Evolutionary conservation across 495 filamentous ascomycete species (phyloP).

Genomic region (Podospora didyma): DNA sequence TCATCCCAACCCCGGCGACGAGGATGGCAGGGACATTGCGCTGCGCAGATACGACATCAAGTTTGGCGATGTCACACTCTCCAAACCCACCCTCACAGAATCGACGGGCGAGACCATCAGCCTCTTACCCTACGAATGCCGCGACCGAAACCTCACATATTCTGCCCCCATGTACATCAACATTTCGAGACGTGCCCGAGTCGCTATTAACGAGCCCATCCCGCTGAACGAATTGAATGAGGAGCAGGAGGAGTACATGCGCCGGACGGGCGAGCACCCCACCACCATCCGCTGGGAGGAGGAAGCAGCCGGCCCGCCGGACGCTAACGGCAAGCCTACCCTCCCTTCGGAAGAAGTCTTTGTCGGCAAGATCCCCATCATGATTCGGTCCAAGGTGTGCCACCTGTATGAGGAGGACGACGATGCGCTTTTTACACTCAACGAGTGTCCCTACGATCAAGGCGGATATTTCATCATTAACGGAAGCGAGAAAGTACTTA

Average conservation of each 20-base stretch:
- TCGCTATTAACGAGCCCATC: slow-evolving; percentile 71
- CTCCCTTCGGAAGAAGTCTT: slow-evolving; percentile 53
- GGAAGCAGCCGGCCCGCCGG: slow-evolving; percentile 38
- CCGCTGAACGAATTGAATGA: slow-evolving; percentile 58
- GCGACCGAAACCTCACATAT: slow-evolving; percentile 92
- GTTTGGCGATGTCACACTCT: slow-evolving; percentile 80
- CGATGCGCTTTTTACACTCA: slow-evolving; percentile 74
- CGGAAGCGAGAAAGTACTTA: slow-evolving; percentile 98
- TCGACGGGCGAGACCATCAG: slow-evolving; percentile 79
- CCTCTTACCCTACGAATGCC: slow-evolving; percentile 87
- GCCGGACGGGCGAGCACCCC: slow-evolving; percentile 43
- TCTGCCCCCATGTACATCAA: slow-evolving; percentile 83
- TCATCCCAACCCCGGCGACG: slow-evolving; percentile 68
- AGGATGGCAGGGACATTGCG: slow-evolving; percentile 69
- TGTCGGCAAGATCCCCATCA: slow-evolving; percentile 92
- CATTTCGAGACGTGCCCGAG: slow-evolving; percentile 72
- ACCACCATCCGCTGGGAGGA: slow-evolving; percentile 57
- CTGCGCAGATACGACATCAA: slow-evolving; percentile 90
- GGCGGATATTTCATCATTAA: slow-evolving; percentile 99
- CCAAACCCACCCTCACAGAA: slow-evolving; percentile 83
- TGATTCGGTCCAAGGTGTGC: slow-evolving; percentile 95
- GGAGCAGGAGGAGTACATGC: slow-evolving; percentile 51
- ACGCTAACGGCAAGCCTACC: slow-evolving; percentile 36
- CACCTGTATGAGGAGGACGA: slow-evolving; percentile 77
- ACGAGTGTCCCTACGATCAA: slow-evolving; percentile 96